These are phyloP conservation scores for Beta corolliflora DNA, from an alignment of 179 eudicot species.

Conservation along the genomic window DNA sequence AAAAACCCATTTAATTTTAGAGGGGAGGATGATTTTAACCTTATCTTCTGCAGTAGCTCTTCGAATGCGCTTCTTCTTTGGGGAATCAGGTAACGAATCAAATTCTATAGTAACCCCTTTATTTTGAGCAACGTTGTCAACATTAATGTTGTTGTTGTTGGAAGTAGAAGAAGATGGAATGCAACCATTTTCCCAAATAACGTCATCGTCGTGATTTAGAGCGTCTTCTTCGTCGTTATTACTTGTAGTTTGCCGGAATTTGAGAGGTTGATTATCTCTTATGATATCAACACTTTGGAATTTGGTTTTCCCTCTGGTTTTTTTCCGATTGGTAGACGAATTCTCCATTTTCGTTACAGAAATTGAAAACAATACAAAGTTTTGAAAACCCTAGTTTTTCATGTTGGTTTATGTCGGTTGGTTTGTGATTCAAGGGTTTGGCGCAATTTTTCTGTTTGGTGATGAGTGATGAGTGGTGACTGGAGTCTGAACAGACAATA, in stretches of 20 bases:
- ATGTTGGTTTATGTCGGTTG: conserved; percentile 10
- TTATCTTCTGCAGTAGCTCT: conserved; percentile 89
- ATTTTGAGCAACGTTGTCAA: conserved; percentile 8
- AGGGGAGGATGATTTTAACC: conserved; percentile 35
- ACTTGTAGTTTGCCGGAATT: conserved; percentile 20
- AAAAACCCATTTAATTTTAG: not conserved
- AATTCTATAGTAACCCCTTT: conserved; percentile 73
- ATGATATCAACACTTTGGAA: conserved; percentile 31
- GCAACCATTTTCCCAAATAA: conserved; percentile 35
- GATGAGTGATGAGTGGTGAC: not conserved
- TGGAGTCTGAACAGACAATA: too few species aligned
- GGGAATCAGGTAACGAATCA: conserved; percentile 53
- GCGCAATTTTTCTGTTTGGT: conserved; percentile 16
- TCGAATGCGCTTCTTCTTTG: conserved; percentile 57
- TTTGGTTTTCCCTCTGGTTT: conserved; percentile 20
- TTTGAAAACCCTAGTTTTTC: conserved; percentile 31
- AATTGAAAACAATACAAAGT: not conserved
- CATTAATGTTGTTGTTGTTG: not conserved
- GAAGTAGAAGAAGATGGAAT: conserved; percentile 17
- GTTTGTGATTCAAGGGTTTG: conserved; percentile 21
- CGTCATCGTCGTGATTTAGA: conserved; percentile 22
- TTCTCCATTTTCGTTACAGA: conserved; percentile 26
- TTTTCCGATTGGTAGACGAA: conserved; percentile 21
- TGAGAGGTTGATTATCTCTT: conserved; percentile 33
- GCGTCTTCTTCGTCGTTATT: not conserved